Conservation (phyloP, 331 rosid species). For the Acacia pycnantha region DNA sequence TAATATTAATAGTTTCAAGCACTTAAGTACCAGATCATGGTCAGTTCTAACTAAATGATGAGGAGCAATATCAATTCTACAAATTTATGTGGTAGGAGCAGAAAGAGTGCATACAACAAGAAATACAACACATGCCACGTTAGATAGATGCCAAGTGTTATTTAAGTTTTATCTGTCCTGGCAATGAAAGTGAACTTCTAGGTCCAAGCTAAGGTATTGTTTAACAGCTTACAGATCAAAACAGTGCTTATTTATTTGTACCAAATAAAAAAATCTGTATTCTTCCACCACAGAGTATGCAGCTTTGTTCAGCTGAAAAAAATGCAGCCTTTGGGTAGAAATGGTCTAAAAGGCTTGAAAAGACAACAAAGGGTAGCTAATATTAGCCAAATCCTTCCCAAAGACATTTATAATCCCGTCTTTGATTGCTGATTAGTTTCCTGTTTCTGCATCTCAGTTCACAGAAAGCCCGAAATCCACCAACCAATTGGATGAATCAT, state of each 20-base stretch:
- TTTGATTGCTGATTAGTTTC: neutral
- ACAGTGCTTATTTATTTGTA: neutral
- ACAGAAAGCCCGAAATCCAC: neutral
- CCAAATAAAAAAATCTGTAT: neutral
- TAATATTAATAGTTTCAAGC: constrained; percentile 5
- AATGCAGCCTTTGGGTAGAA: neutral
- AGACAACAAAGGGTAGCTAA: neutral
- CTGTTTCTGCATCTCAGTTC: neutral
- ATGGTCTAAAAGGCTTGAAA: neutral
- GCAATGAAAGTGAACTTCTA: constrained; percentile 2
- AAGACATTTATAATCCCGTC: neutral
- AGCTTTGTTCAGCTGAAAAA: neutral
- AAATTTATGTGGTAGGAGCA: neutral
- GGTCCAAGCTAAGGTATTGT: neutral
- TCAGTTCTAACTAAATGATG: neutral
- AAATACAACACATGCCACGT: neutral
- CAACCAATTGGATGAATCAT: constrained; percentile 3
- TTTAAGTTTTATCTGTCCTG: neutral
- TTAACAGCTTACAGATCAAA: neutral
- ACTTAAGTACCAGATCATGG: neutral
- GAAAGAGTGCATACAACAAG: neutral
- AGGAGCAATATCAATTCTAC: neutral
- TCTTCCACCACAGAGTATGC: neutral
- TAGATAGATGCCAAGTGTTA: neutral
- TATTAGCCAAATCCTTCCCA: neutral